Evolutionary conservation across 306 rosid species (phyloP).

Genomic region (Quercus variabilis): DNA sequence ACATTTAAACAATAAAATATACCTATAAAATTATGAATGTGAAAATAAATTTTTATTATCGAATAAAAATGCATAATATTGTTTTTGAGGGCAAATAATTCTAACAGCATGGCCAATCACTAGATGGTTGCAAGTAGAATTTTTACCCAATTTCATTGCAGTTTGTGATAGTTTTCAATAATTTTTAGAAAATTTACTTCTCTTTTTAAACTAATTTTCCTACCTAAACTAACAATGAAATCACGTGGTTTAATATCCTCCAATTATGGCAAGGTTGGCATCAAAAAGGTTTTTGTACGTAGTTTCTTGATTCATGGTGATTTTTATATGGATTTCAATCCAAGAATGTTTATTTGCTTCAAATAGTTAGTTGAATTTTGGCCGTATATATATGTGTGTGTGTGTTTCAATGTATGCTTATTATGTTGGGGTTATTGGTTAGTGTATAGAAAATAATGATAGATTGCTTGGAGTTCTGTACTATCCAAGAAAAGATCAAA

Average conservation of each 20-base stretch:
- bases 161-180: no score
- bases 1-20: no score
- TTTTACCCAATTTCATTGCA: background rate
- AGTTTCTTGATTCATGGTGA: background rate
- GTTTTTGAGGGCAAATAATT: no score
- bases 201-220: background rate
- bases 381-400: background rate
- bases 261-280: background rate
- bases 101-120: background rate
- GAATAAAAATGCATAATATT: no score
- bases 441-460: no score
- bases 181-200: no score
- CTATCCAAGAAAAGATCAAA: background rate
- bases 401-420: no score
- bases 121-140: background rate
- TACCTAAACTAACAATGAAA: background rate
- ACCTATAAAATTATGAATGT: no score
- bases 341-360: background rate
- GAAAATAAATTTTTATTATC: no score
- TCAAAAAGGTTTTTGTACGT: no score
- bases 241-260: background rate
- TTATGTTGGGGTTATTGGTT: no score
- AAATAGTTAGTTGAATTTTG: background rate
- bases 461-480: background rate
- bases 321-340: background rate